phyloP scores from a whole-genome alignment of 495 filamentous ascomycete species.

The Penicillium nucicola region DNA sequence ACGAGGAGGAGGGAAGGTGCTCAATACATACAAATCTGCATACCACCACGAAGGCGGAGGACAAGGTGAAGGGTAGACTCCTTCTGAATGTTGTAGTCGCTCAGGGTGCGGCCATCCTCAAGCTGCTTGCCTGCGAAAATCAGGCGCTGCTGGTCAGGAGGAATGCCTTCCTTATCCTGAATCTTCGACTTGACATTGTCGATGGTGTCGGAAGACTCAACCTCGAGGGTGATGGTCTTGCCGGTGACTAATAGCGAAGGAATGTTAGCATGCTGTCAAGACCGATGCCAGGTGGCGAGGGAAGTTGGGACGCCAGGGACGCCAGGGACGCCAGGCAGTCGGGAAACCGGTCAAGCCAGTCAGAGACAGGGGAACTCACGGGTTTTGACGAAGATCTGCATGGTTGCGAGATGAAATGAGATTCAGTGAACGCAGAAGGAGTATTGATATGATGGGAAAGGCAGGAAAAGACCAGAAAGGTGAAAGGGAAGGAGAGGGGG shows the following conservation, averaged over 20 bases:
- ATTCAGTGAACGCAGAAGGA: slow-evolving; percentile 12
- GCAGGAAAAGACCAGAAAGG: slow-evolving; percentile 9
- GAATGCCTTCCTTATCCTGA: slow-evolving; percentile 98
- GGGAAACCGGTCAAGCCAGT: too few relatives aligned
- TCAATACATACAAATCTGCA: slow-evolving; percentile 83
- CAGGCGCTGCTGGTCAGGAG: slow-evolving; percentile 95
- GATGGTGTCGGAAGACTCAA: slow-evolving; percentile 96
- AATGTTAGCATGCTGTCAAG: slow-evolving; percentile 11
- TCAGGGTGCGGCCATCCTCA: slow-evolving; percentile 93
- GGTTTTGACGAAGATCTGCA: slow-evolving; percentile 99
- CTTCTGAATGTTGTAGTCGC: slow-evolving; percentile 99
- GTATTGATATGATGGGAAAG: slow-evolving; percentile 2
- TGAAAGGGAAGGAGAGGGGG: slow-evolving; percentile 8
- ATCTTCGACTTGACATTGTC: slow-evolving; percentile 99
- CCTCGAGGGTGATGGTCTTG: slow-evolving; percentile 99
- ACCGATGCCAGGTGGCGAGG: slow-evolving; percentile 3
- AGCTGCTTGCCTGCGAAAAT: slow-evolving; percentile 99
- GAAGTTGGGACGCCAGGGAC: background rate
- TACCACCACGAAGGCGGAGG: slow-evolving; percentile 95
- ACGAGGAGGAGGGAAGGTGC: background rate
- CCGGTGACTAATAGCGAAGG: slow-evolving; percentile 60
- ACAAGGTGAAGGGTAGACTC: slow-evolving; percentile 94
- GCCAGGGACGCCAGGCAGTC: background rate
- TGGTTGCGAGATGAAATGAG: slow-evolving; percentile 36
- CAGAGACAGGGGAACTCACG: slow-evolving; percentile 54